A percentile compares a stretch with the other conserved stretches of the same genome.
Conservation (phyloP, 2,329 filamentous ascomycete species). For the Colletotrichum noveboracense region DNA sequence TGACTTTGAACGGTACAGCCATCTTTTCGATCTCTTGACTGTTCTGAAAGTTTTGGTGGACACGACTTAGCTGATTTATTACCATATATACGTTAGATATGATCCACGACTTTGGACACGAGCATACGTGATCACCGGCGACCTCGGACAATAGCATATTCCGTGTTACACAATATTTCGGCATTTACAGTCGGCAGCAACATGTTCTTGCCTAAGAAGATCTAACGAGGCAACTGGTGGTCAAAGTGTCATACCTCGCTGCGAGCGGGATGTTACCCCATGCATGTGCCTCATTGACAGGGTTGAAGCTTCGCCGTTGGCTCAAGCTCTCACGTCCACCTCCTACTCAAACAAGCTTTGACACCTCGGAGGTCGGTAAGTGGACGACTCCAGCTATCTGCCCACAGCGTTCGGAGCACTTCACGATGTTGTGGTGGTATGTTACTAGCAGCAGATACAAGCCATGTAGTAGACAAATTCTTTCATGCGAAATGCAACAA, state of each 20-base stretch:
- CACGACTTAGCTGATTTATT: not conserved
- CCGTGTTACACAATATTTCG: not conserved
- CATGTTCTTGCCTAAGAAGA: not conserved
- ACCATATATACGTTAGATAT: not conserved
- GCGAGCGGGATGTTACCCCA: not conserved
- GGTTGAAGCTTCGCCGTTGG: not conserved
- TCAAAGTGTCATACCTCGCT: not conserved
- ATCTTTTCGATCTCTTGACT: not conserved
- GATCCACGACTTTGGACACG: not conserved
- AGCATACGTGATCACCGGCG: not conserved
- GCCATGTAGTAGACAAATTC: not conserved
- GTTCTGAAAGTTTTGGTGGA: too few species aligned
- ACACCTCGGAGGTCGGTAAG: not conserved
- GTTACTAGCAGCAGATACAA: not conserved
- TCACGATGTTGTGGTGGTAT: not conserved
- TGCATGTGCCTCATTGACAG: not conserved
- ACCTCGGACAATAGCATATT: not conserved
- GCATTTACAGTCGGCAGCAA: not conserved
- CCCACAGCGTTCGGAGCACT: not conserved
- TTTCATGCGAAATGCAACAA: too few species aligned
- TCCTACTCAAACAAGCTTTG: not conserved
- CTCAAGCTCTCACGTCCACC: not conserved
- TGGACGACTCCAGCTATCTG: not conserved
- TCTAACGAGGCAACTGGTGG: not conserved
- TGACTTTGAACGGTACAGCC: not conserved